phyloP scores from a whole-genome alignment of 345 rosid genomes.

The Dipteronia dyeriana region DNA sequence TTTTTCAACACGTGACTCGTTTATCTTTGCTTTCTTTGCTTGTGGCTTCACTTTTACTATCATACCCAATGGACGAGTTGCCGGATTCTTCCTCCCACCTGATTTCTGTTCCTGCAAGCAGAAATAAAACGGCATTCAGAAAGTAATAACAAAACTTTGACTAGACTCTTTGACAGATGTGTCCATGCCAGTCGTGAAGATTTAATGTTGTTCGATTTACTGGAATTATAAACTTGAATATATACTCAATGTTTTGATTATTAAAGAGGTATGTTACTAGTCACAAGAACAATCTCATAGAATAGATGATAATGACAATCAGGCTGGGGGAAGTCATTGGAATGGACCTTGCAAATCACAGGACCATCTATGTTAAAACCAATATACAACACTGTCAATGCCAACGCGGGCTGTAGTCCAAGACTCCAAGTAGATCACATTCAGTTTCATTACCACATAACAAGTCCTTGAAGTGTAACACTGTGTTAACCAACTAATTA shows the following conservation, averaged over 20 bases:
- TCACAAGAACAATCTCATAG: background rate
- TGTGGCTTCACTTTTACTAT: slow-evolving; percentile 77
- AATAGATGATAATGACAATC: background rate
- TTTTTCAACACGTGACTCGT: slow-evolving; percentile 35
- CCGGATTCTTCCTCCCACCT: slow-evolving; percentile 55
- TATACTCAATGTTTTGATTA: background rate
- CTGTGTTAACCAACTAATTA: background rate
- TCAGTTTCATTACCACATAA: background rate
- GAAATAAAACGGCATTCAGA: slow-evolving; percentile 1
- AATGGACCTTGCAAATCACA: background rate
- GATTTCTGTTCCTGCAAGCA: slow-evolving; percentile 51
- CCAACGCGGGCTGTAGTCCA: background rate
- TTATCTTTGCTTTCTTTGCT: slow-evolving; percentile 68
- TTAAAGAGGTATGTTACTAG: background rate
- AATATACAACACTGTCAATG: background rate
- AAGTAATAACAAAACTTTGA: background rate
- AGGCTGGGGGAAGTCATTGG: background rate
- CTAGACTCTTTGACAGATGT: too few relatives aligned
- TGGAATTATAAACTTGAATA: background rate
- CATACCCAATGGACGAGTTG: slow-evolving; percentile 56
- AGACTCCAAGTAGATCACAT: background rate
- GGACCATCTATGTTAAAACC: background rate
- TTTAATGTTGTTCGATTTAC: background rate
- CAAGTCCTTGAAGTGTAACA: background rate
- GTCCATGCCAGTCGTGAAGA: background rate